Evolutionary conservation across 805 yeast genomes (phyloP).

Genomic region (Naumovozyma dairenensis): DNA sequence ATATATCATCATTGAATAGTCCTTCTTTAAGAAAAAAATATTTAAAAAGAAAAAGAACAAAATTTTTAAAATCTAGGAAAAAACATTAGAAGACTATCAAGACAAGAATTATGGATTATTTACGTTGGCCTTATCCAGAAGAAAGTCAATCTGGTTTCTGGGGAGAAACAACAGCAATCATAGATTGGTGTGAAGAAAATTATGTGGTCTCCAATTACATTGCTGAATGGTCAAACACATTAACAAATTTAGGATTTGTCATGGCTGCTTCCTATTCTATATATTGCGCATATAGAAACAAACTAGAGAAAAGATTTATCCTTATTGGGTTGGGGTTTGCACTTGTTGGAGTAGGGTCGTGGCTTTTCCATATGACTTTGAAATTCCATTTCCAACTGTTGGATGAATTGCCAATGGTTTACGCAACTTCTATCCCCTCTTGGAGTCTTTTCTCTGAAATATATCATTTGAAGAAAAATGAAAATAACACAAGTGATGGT

Average conservation of each 20-base stretch:
- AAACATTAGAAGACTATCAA: not conserved
- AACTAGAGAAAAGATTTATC: conserved; percentile 60
- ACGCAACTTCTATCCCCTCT: conserved; percentile 92
- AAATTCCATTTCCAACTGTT: conserved; percentile 79
- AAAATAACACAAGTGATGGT: not conserved
- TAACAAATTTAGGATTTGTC: conserved; percentile 57
- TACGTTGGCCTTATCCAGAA: conserved; percentile 41
- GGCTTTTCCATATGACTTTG: conserved; percentile 95
- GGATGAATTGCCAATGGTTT: conserved; percentile 97
- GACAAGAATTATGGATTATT: conserved; percentile 7
- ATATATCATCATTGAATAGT: no score
- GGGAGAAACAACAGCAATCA: conserved; percentile 87
- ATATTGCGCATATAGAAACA: conserved; percentile 46
- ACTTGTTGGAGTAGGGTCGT: conserved; percentile 84
- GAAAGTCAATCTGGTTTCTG: conserved; percentile 54
- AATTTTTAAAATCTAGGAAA: not conserved
- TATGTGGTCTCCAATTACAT: conserved; percentile 77
- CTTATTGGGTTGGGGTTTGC: conserved; percentile 71
- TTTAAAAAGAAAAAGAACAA: not conserved
- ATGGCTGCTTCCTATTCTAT: conserved; percentile 56
- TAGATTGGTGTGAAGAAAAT: conserved; percentile 98
- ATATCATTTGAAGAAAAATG: conserved; percentile 1
- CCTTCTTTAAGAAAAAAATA: no score
- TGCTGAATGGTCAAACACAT: conserved; percentile 84
- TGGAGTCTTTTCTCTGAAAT: conserved; percentile 67